phyloP scores from a whole-genome alignment of 2,329 filamentous ascomycete species.

The Colletotrichum sp. region DNA sequence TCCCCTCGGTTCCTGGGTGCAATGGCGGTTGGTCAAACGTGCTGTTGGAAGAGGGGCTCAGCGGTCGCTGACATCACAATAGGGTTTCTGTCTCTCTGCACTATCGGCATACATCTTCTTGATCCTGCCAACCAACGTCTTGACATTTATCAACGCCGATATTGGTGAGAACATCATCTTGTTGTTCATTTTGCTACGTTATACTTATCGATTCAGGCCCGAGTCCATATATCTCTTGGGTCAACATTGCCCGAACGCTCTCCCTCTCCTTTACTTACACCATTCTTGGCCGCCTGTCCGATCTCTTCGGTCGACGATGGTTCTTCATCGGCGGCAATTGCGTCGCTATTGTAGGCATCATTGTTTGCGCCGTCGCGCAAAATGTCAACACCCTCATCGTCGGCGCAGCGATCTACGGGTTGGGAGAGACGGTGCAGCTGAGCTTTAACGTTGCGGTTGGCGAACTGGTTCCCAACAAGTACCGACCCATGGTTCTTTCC shows the following conservation, averaged over 20 bases:
- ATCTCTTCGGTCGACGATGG: conserved; percentile 43
- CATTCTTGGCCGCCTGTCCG: conserved; percentile 40
- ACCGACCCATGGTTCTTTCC: conserved; percentile 36
- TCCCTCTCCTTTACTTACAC: conserved; percentile 29
- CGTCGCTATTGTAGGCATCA: conserved; percentile 38
- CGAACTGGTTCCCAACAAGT: conserved; percentile 48
- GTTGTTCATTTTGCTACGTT: background rate
- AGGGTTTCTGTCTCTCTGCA: conserved; percentile 42
- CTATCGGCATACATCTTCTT: conserved; percentile 42
- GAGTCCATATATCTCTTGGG: conserved; percentile 20
- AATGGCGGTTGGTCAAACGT: conserved; percentile 28
- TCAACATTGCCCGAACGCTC: conserved; percentile 38
- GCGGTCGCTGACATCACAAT: background rate
- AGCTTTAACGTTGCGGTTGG: conserved; percentile 41
- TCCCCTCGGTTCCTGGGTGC: conserved; percentile 37
- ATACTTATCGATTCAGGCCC: background rate
- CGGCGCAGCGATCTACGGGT: conserved; percentile 38
- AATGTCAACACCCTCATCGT: conserved; percentile 39
- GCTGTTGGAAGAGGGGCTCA: background rate
- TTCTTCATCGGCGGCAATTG: conserved; percentile 43
- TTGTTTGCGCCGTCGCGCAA: conserved; percentile 37
- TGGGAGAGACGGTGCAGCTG: conserved; percentile 40
- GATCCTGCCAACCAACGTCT: conserved; percentile 38
- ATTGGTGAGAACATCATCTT: conserved; percentile 25
- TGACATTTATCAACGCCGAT: conserved; percentile 37